A percentile compares a stretch with the other conserved stretches of the same genome.
Evolutionary conservation across 1,139 yeast species (phyloP).

Genomic region (Candida tropicalis): DNA sequence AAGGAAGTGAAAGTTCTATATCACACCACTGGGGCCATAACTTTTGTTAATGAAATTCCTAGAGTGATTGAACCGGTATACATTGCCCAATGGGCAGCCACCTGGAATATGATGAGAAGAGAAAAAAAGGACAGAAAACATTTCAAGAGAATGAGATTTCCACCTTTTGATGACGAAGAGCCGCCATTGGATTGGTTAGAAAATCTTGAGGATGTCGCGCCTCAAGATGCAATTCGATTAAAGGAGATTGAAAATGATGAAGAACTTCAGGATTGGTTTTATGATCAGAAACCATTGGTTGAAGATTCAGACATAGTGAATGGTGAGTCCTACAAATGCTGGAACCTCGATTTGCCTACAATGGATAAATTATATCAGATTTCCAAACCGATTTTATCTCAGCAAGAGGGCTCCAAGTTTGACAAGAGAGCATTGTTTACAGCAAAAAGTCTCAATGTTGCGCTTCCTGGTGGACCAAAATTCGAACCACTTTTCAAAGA

Average conservation of each 20-base stretch:
- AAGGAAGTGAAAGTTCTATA: slow-evolving; percentile 88
- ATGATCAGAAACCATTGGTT: slow-evolving; percentile 72
- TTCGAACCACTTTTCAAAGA: slow-evolving; percentile 87
- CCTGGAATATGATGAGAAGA: slow-evolving; percentile 91
- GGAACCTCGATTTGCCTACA: slow-evolving; percentile 65
- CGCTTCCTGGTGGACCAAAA: slow-evolving; percentile 95
- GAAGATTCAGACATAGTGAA: slow-evolving; percentile 59
- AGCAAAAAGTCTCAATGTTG: slow-evolving; percentile 84
- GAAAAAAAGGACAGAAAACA: slow-evolving; percentile 90
- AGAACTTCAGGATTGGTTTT: slow-evolving; percentile 72
- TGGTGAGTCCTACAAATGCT: slow-evolving; percentile 75
- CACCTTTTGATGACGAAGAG: slow-evolving; percentile 97
- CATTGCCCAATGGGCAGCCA: slow-evolving; percentile 93
- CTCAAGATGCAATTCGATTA: slow-evolving; percentile 67
- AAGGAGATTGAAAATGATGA: slow-evolving; percentile 69
- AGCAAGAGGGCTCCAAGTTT: slow-evolving; percentile 60
- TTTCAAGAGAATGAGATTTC: slow-evolving; percentile 89
- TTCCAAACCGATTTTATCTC: slow-evolving; percentile 70
- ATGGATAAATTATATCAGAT: slow-evolving; percentile 69
- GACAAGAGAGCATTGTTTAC: slow-evolving; percentile 80
- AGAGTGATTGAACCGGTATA: slow-evolving; percentile 91
- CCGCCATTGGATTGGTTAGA: slow-evolving; percentile 87
- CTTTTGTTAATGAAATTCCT: slow-evolving; percentile 92
- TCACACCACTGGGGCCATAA: slow-evolving; percentile 91
- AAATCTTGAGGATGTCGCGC: slow-evolving; percentile 71